phyloP scores from a whole-genome alignment of 1,284 basidiomycete species.

The Cryptococcus hybrid region DNA sequence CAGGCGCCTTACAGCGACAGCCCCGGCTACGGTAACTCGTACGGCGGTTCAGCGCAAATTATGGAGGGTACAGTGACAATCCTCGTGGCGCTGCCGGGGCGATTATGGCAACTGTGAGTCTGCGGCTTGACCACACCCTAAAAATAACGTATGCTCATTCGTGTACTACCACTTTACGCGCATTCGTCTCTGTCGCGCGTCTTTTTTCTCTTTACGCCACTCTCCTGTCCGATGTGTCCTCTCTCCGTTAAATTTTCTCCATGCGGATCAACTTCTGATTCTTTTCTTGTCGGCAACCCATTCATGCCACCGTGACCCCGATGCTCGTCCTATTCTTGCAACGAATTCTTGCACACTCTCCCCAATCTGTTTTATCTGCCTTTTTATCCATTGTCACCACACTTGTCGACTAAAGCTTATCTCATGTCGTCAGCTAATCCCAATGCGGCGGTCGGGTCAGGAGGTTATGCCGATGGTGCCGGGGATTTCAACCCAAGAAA shows the following conservation, averaged over 20 bases:
- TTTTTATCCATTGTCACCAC: neutral
- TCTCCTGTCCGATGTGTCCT: slow-evolving; percentile 4
- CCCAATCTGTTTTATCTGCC: neutral
- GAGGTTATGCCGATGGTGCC: slow-evolving; percentile 13
- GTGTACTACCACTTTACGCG: too few relatives aligned
- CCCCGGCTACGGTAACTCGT: slow-evolving; percentile 15
- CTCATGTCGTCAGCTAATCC: slow-evolving; percentile 44
- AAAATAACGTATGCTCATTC: neutral
- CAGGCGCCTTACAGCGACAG: slow-evolving; percentile 34
- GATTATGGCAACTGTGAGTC: neutral
- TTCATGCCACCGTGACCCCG: too few relatives aligned
- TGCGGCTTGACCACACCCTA: neutral
- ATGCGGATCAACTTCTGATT: neutral
- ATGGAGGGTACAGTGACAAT: slow-evolving; percentile 28
- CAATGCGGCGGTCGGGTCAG: slow-evolving; percentile 31
- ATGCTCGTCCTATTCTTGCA: neutral
- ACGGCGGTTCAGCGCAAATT: slow-evolving; percentile 9
- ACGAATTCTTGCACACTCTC: neutral
- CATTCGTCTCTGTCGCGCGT: neutral
- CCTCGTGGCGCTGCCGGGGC: slow-evolving; percentile 18
- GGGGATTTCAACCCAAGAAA: too few relatives aligned
- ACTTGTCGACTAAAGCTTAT: slow-evolving; percentile 23
- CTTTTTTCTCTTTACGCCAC: neutral
- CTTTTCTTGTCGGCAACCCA: neutral
- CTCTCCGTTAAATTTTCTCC: neutral